These are phyloP conservation scores for Zea mays DNA, from an alignment of 176 grass and related monocot genomes.

Conservation along the genomic window DNA sequence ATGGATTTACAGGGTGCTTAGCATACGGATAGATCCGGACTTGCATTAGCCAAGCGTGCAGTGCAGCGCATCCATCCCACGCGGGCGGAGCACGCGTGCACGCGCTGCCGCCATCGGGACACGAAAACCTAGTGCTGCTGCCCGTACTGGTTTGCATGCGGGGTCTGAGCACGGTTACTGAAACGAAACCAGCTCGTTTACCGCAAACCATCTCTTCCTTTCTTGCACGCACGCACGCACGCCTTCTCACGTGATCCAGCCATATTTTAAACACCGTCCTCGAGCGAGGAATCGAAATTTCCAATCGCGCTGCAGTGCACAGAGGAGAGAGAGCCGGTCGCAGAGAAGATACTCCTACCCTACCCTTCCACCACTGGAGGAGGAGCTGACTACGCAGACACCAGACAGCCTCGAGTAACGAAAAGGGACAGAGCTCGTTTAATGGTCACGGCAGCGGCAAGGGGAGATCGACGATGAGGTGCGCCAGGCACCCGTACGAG, in stretches of 20 bases:
- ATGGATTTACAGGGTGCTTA: too few relatives aligned
- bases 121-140: background rate
- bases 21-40: background rate
- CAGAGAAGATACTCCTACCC: background rate
- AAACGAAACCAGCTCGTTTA: background rate
- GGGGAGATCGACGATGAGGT: slow-evolving; percentile 51
- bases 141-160: background rate
- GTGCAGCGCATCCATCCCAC: background rate
- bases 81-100: background rate
- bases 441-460: slow-evolving; percentile 6
- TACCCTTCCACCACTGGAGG: too few relatives aligned
- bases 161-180: background rate
- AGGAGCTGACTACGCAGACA: too few relatives aligned
- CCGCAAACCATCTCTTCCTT: background rate
- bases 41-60: background rate
- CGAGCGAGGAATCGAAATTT: slow-evolving; percentile 10
- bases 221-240: background rate
- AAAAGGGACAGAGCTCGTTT: background rate
- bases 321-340: background rate
- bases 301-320: background rate
- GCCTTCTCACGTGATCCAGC: background rate
- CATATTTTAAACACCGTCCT: background rate
- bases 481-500: slow-evolving; percentile 73
- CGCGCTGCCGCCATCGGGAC: background rate
- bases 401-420: background rate